A percentile compares a stretch with the other conserved stretches of the same genome.
These are phyloP conservation scores for Russula lepida DNA, from an alignment of 768 basidiomycete genomes.

Conservation along the genomic window DNA sequence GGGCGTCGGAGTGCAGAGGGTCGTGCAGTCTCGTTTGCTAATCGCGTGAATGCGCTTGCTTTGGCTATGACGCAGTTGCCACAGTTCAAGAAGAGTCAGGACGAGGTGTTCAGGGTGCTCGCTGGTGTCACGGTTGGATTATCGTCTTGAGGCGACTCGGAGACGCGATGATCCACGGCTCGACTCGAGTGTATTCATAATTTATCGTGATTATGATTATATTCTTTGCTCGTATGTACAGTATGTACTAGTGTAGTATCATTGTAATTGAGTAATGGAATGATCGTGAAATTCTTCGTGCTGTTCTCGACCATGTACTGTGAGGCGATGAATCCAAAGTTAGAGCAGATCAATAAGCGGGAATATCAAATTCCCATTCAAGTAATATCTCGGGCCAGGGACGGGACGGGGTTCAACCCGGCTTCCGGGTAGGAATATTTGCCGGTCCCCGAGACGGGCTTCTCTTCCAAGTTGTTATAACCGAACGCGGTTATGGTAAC, in stretches of 20 bases:
- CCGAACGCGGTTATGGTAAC: no score
- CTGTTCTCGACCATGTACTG: no score
- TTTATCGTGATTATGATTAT: background rate
- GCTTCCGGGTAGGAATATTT: no score
- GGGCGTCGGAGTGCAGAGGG: constrained; percentile 51
- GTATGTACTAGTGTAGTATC: background rate
- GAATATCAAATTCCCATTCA: no score
- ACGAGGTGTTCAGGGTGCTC: constrained; percentile 60
- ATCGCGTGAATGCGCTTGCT: constrained; percentile 67
- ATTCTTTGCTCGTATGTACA: background rate
- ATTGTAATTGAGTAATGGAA: no score
- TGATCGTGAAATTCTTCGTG: no score
- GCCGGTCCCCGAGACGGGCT: no score
- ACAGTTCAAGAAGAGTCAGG: constrained; percentile 66
- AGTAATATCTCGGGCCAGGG: no score
- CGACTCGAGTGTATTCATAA: background rate
- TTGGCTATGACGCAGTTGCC: constrained; percentile 60
- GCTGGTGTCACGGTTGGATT: constrained; percentile 34
- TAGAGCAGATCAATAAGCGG: no score
- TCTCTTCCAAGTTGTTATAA: no score
- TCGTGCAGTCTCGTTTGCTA: constrained; percentile 61
- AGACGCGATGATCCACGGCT: background rate
- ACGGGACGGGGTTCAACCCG: no score
- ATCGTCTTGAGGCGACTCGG: background rate
- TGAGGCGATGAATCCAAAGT: no score